These are phyloP conservation scores for Cryphonectria carpinicola DNA, from an alignment of 2,329 filamentous ascomycete species.

Conservation along the genomic window DNA sequence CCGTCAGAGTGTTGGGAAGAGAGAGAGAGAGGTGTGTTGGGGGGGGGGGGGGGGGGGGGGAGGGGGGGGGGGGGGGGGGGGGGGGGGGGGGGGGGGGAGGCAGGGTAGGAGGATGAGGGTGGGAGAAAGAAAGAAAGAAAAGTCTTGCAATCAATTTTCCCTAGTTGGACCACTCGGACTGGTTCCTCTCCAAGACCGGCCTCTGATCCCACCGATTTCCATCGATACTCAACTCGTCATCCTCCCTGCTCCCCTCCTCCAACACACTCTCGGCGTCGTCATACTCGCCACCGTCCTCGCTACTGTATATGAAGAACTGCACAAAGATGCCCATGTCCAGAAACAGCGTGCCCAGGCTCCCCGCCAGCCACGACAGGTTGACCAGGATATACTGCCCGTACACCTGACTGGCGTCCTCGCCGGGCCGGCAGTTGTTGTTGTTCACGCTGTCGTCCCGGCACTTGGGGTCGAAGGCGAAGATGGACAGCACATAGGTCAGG, in stretches of 20 bases:
- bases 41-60: too few species aligned
- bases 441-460: constrained; percentile 51
- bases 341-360: constrained; percentile 84
- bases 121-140: too few species aligned
- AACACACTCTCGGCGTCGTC: constrained; percentile 35
- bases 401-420: constrained; percentile 62
- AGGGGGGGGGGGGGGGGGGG: too few species aligned
- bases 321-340: constrained; percentile 86
- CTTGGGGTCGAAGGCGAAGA: constrained; percentile 83
- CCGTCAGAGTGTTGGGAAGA: background rate
- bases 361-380: constrained; percentile 88
- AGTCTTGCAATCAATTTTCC: background rate
- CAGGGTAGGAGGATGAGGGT: background rate
- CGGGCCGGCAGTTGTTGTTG: constrained; percentile 56
- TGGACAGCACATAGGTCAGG: constrained; percentile 88
- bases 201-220: constrained; percentile 45
- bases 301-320: constrained; percentile 88
- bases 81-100: too few species aligned
- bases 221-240: constrained; percentile 37
- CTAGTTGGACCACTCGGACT: constrained; percentile 32
- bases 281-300: constrained; percentile 39
- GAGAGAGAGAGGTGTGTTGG: too few species aligned
- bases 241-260: constrained; percentile 36
- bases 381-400: constrained; percentile 86
- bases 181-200: constrained; percentile 42